These are phyloP conservation scores for Silene conica DNA, from an alignment of 148 eudicot species.

Conservation along the genomic window DNA sequence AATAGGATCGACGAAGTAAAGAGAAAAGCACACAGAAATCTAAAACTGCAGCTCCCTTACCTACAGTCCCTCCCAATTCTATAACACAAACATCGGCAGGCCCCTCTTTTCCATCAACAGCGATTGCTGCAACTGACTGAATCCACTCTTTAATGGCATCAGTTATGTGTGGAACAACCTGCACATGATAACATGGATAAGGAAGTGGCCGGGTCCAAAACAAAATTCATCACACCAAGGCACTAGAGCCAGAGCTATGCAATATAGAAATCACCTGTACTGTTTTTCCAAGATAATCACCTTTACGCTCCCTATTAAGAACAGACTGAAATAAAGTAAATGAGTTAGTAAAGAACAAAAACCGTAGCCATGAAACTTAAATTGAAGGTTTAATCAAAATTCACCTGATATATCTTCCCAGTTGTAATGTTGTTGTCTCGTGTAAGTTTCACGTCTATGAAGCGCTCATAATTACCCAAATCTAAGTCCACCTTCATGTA, in stretches of 20 bases:
- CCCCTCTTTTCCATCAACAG: conserved; percentile 87
- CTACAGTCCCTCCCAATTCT: conserved; percentile 98
- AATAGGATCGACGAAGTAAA: not conserved
- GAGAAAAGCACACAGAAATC: not conserved
- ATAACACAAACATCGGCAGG: conserved; percentile 97
- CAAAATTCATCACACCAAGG: not conserved
- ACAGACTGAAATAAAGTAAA: conserved; percentile 57
- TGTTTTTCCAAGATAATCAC: conserved; percentile 97
- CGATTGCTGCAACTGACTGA: conserved; percentile 65
- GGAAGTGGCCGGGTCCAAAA: conserved; percentile 5
- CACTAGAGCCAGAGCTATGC: not conserved
- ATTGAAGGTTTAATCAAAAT: not conserved
- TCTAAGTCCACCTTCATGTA: conserved; percentile 82
- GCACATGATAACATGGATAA: conserved; percentile 14
- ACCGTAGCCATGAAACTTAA: not conserved
- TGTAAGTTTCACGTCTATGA: conserved; percentile 87
- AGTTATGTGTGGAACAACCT: conserved; percentile 95
- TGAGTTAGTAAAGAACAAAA: not conserved
- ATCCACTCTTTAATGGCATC: conserved; percentile 89
- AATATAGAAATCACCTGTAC: conserved; percentile 58
- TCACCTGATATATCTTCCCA: conserved; percentile 97
- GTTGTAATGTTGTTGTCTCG: conserved; percentile 96
- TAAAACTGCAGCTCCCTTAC: conserved; percentile 30
- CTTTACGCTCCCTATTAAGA: conserved; percentile 79
- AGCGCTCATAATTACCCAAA: conserved; percentile 88